Evolutionary conservation across 2,329 filamentous ascomycete species (phyloP).

Genomic region (Aspergillus pseudoterreus): DNA sequence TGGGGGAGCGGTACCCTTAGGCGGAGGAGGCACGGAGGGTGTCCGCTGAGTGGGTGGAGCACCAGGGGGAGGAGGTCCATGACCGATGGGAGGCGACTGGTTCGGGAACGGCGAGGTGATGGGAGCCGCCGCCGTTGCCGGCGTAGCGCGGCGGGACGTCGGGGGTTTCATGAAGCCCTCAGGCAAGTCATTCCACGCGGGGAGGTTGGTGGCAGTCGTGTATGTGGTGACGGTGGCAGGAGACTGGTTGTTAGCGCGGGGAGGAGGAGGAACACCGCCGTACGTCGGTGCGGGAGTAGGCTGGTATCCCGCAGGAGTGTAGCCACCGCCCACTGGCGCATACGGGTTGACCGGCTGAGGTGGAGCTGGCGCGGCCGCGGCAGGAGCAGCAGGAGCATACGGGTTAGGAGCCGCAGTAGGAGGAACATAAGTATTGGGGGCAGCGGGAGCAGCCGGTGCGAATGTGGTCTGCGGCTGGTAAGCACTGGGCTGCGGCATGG

Average conservation of each 20-base stretch:
- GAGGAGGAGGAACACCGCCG: slow-evolving; percentile 55
- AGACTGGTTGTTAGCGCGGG: slow-evolving; percentile 65
- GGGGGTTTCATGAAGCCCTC: slow-evolving; percentile 71
- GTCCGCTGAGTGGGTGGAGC: slow-evolving; percentile 58
- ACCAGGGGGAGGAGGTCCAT: slow-evolving; percentile 54
- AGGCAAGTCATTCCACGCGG: slow-evolving; percentile 93
- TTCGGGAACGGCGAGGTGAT: slow-evolving; percentile 74
- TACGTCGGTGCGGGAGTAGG: slow-evolving; percentile 47
- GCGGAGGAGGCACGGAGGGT: slow-evolving; percentile 75
- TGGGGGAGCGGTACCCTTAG: slow-evolving; percentile 69
- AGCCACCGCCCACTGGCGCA: slow-evolving; percentile 28
- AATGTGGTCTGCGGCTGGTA: slow-evolving; percentile 36
- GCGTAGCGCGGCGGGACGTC: slow-evolving; percentile 70
- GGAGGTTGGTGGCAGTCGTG: slow-evolving; percentile 62
- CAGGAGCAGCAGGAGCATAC: slow-evolving; percentile 26
- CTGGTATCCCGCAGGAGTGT: slow-evolving; percentile 53
- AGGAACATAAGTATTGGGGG: slow-evolving; percentile 30
- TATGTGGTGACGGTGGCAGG: slow-evolving; percentile 62
- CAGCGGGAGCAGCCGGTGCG: slow-evolving; percentile 26
- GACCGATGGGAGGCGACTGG: slow-evolving; percentile 48
- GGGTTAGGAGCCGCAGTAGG: slow-evolving; percentile 20
- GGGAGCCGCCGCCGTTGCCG: slow-evolving; percentile 57
- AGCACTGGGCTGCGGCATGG: slow-evolving; percentile 34
- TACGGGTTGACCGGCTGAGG: slow-evolving; percentile 23
- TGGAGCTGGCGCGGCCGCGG: neutral